These are phyloP conservation scores for Parathielavia appendiculata DNA, from an alignment of 495 filamentous ascomycete genomes.

Conservation along the genomic window DNA sequence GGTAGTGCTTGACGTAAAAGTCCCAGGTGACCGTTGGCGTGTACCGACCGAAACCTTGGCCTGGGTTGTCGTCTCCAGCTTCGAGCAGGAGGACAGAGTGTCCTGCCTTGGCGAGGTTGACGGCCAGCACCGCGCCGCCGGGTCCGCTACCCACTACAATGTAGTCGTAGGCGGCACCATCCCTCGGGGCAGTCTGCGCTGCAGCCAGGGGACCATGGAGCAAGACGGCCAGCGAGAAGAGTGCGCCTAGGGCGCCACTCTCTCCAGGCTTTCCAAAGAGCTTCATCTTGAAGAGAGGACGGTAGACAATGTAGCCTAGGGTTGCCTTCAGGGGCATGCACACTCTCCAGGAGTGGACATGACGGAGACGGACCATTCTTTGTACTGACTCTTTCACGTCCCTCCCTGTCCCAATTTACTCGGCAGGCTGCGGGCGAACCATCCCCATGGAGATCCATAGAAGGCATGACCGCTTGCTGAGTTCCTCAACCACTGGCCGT, in stretches of 20 bases:
- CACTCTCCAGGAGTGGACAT: too few species aligned
- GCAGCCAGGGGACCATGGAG: neutral
- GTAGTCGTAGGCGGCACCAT: constrained; percentile 19
- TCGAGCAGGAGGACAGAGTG: neutral
- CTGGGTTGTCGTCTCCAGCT: constrained; percentile 3
- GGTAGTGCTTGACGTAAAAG: constrained; percentile 11
- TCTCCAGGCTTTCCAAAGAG: constrained; percentile 2
- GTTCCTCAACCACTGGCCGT: neutral
- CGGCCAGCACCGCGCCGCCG: neutral
- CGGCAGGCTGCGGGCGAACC: neutral
- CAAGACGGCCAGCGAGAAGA: constrained; percentile 13
- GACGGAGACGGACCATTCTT: too few species aligned
- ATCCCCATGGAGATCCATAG: neutral
- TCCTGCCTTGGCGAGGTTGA: constrained; percentile 5
- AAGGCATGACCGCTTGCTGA: neutral
- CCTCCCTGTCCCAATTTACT: too few species aligned
- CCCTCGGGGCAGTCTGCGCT: constrained; percentile 9
- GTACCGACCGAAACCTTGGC: constrained; percentile 4
- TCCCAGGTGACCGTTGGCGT: constrained; percentile 5
- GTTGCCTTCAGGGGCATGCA: too few species aligned
- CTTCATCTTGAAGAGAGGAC: constrained; percentile 9
- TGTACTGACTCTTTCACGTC: too few species aligned
- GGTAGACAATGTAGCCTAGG: too few species aligned
- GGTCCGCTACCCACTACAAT: constrained; percentile 3
- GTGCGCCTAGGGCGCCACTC: neutral